Conservation (phyloP, 768 basidiomycete genomes). For the Hericium erinaceus region DNA sequence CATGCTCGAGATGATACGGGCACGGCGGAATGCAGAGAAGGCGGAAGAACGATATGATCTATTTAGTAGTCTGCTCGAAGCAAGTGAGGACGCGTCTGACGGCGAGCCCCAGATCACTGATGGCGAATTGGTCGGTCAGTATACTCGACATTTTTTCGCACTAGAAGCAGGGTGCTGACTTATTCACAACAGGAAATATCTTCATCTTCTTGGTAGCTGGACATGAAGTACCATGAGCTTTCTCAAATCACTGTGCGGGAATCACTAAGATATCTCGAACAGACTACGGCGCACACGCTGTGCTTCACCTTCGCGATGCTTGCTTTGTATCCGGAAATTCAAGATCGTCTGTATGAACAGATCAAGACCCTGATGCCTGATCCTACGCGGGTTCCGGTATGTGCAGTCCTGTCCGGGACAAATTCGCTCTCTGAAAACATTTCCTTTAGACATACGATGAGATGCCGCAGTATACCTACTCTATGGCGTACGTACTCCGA, state of each 20-base stretch:
- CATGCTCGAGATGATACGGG: conserved; percentile 21
- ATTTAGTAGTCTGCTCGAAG: conserved; percentile 19
- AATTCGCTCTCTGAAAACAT: background rate
- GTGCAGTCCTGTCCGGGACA: background rate
- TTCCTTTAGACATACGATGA: conserved; percentile 16
- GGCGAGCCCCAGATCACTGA: conserved; percentile 10
- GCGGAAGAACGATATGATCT: conserved; percentile 17
- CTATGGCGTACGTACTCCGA: conserved; percentile 10
- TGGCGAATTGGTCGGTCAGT: conserved; percentile 15
- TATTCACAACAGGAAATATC: conserved; percentile 12
- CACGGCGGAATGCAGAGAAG: conserved; percentile 7
- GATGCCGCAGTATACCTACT: conserved; percentile 12
- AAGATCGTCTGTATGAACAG: conserved; percentile 29
- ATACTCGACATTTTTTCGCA: background rate
- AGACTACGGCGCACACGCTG: conserved; percentile 31
- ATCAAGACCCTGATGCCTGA: conserved; percentile 24
- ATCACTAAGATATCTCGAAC: background rate
- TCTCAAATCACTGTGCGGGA: background rate
- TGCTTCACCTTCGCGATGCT: conserved; percentile 31
- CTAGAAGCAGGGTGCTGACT: background rate
- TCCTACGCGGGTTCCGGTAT: conserved; percentile 11
- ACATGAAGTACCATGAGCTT: conserved; percentile 17
- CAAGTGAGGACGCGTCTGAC: conserved; percentile 9
- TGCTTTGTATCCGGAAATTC: conserved; percentile 32
- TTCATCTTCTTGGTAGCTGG: conserved; percentile 28